These are phyloP conservation scores for Ophiostoma ulmi DNA, from an alignment of 2,329 filamentous ascomycete genomes.

Conservation along the genomic window DNA sequence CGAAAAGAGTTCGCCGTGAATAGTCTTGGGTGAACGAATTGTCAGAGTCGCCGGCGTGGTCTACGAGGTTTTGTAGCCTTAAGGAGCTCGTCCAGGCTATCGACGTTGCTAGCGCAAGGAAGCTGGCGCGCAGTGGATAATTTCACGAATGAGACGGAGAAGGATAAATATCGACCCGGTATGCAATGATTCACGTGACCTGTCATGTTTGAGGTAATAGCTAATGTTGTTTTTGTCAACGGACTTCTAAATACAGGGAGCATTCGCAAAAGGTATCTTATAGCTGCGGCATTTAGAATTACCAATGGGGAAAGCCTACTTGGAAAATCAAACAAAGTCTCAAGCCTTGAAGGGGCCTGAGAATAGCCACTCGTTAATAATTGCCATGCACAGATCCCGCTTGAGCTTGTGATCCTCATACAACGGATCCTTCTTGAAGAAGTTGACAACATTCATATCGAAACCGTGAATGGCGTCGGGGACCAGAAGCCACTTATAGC, in stretches of 20 bases:
- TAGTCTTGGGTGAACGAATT: background rate
- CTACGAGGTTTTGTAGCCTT: conserved; percentile 3
- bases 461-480: conserved; percentile 42
- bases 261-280: too few relatives aligned
- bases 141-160: conserved; percentile 12
- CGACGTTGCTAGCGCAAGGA: conserved; percentile 11
- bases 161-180: conserved; percentile 22
- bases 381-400: conserved; percentile 28
- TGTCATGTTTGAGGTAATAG: background rate
- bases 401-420: conserved; percentile 32
- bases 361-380: conserved; percentile 31
- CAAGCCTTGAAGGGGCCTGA: conserved; percentile 21
- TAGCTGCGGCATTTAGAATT: too few relatives aligned
- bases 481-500: conserved; percentile 40
- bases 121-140: conserved; percentile 17
- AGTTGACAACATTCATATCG: conserved; percentile 33
- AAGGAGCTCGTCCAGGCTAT: conserved; percentile 11
- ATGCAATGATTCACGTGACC: background rate
- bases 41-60: background rate
- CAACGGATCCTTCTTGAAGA: conserved; percentile 29
- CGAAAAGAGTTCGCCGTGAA: background rate
- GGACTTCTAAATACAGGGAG: too few relatives aligned
- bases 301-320: background rate
- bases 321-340: background rate
- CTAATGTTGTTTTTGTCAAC: background rate